phyloP scores from a whole-genome alignment of 164 flowering plant species.

The Pachysandra terminalis region DNA sequence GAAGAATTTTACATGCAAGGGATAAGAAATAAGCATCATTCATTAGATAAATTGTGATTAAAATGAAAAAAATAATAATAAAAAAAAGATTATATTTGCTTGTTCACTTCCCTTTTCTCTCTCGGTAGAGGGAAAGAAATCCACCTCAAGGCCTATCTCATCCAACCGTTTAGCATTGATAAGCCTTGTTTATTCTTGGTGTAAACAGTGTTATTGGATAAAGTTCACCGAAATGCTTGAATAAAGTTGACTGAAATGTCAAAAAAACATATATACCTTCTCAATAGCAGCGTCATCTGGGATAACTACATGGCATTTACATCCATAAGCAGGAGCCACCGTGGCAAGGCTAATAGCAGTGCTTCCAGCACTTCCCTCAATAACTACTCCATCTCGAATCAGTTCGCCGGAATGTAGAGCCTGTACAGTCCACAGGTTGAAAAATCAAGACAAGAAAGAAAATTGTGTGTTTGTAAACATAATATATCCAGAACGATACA shows the following conservation, averaged over 20 bases:
- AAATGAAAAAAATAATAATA: background rate
- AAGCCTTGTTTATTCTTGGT: no score
- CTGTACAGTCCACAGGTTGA: slow-evolving; percentile 29
- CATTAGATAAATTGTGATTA: background rate
- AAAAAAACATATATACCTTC: slow-evolving; percentile 47
- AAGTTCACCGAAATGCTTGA: background rate
- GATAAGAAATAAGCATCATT: no score
- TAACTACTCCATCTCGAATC: slow-evolving; percentile 73
- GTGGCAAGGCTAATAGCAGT: slow-evolving; percentile 99
- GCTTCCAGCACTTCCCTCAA: slow-evolving; percentile 97
- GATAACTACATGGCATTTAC: slow-evolving; percentile 96
- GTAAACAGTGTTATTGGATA: no score
- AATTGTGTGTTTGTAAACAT: background rate
- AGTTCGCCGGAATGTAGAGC: slow-evolving; percentile 79
- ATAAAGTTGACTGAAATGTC: background rate
- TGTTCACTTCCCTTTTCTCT: no score
- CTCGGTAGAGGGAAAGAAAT: no score
- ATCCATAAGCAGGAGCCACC: slow-evolving; percentile 96
- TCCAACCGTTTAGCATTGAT: no score
- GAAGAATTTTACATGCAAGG: slow-evolving; percentile 12
- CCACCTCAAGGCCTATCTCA: no score
- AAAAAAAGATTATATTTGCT: background rate
- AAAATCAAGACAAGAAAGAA: background rate
- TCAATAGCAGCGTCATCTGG: slow-evolving; percentile 99
- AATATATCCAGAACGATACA: background rate